Base-by-base conservation (phyloP, 176 grass and related monocot genomes). In the Hordeum marinum region DNA sequence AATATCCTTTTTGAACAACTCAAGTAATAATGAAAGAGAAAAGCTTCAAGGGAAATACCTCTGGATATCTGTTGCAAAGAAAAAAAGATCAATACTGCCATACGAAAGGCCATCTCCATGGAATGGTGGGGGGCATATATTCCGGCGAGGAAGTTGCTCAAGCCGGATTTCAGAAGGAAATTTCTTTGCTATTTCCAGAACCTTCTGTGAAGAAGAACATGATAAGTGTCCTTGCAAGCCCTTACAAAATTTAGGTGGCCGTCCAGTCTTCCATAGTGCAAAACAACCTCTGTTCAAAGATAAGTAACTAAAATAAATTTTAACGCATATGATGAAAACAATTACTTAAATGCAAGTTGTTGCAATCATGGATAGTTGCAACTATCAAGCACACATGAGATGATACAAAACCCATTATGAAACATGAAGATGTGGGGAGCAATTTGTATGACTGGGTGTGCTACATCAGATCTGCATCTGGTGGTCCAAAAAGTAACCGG, bases 161-260 rank as follows among this genome's bases (percentile, higher is more conserved):
- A 99, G 82, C 46, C 83, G 91, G 20, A 99, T 79, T 78, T 91
- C 90, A 21, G 64, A 92, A 75, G 93, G 91, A 27, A 99, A 90
- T 78, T 92, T 84, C 67, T 81, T 92, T 83, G 89, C 91, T 68
- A 83, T 63, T 76, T 96, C 90, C 76, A 89, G 43, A 66, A 94
- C 91, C 80, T 74, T 89, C 6, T 87, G 76, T 52, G 96, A 92
- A 76, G 89, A 91, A 77, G 86, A 84, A 76, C 88, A 89, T 29
- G 96, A 99, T 73, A 94, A 88, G 82, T 99, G 96, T 58, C 91
- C 96, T 86, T 99, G 96, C 72, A 99, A 87, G 65, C 96, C 96
- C 87, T 96, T 94, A 82, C 85, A 99, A 40, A 90, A 68, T 63
- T 94, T 88, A 43, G 88, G 86, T 26, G 69, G 79, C 29, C 60